These are phyloP conservation scores for Colletotrichum sp. DNA, from an alignment of 2,329 filamentous ascomycete genomes.

Conservation along the genomic window DNA sequence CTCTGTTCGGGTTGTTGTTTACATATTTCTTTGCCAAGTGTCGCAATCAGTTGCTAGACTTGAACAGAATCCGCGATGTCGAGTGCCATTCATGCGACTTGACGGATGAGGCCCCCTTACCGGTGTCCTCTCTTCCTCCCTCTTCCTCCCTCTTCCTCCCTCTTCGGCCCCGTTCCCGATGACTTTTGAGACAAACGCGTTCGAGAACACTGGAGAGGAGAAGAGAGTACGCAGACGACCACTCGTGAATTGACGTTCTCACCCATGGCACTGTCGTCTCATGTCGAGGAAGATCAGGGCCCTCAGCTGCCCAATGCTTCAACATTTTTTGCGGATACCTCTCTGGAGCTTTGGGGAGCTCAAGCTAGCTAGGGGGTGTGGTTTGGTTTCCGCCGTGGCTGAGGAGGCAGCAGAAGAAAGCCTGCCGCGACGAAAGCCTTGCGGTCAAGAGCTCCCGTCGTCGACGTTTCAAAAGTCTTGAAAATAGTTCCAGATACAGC, in stretches of 20 bases:
- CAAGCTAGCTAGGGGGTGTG: background rate
- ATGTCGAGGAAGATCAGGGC: slow-evolving; percentile 8
- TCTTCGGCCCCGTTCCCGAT: background rate
- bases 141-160: background rate
- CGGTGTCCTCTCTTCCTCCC: background rate
- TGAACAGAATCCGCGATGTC: background rate
- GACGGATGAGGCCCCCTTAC: background rate
- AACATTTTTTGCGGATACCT: background rate
- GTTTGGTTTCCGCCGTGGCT: background rate
- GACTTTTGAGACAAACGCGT: background rate
- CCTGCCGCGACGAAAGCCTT: background rate
- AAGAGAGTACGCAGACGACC: background rate
- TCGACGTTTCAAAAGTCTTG: slow-evolving; percentile 12
- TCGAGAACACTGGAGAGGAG: slow-evolving; percentile 4
- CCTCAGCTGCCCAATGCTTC: slow-evolving; percentile 6
- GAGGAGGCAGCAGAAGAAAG: background rate
- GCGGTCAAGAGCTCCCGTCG: background rate
- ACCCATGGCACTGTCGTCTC: slow-evolving; percentile 2
- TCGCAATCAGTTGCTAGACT: background rate
- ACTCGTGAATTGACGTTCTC: background rate
- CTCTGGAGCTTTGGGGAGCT: background rate
- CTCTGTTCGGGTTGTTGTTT: background rate
- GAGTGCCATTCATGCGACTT: background rate
- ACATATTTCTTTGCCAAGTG: background rate
- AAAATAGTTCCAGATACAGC: background rate